phyloP scores from a whole-genome alignment of 768 basidiomycete genomes.

The Calocybe cyanea region DNA sequence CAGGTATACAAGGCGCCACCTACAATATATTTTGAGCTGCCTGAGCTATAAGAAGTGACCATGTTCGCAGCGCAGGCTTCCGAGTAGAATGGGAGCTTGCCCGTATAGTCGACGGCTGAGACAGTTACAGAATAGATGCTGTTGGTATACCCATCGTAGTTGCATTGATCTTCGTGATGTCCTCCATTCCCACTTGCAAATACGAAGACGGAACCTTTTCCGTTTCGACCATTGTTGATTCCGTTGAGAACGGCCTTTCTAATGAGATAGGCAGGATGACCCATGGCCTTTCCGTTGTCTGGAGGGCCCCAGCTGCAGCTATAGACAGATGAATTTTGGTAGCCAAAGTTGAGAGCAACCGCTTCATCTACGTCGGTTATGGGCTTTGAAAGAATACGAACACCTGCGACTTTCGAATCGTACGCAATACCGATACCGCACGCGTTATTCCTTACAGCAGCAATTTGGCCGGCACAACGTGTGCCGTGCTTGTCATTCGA shows the following conservation, averaged over 20 bases:
- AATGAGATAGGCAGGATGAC: slow-evolving; percentile 87
- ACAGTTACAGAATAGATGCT: slow-evolving; percentile 95
- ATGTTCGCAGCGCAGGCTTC: slow-evolving; percentile 96
- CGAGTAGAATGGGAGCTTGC: slow-evolving; percentile 92
- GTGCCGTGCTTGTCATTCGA: slow-evolving; percentile 95
- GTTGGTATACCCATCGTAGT: slow-evolving; percentile 99
- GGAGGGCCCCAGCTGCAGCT: slow-evolving; percentile 99
- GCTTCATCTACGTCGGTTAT: slow-evolving; percentile 97
- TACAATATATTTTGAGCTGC: slow-evolving; percentile 88
- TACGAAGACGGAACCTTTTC: slow-evolving; percentile 91
- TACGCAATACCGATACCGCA: slow-evolving; percentile 96
- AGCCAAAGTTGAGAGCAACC: slow-evolving; percentile 89
- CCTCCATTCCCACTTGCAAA: slow-evolving; percentile 98
- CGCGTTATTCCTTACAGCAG: slow-evolving; percentile 85
- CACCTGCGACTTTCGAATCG: slow-evolving; percentile 86
- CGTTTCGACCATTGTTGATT: slow-evolving; percentile 81
- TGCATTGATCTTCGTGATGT: slow-evolving; percentile 88
- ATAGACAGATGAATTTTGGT: slow-evolving; percentile 85
- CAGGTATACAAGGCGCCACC: slow-evolving; percentile 26
- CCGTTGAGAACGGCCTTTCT: slow-evolving; percentile 93
- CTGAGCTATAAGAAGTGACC: slow-evolving; percentile 93
- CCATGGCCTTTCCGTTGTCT: slow-evolving; percentile 93
- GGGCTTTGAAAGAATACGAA: slow-evolving; percentile 90
- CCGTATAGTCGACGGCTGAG: slow-evolving; percentile 89
- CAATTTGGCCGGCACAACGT: slow-evolving; percentile 95